Evolutionary conservation across 768 basidiomycete species (phyloP), one percentile per base, ranked within the genome.

Genomic region (Suillus weaverae): DNA sequence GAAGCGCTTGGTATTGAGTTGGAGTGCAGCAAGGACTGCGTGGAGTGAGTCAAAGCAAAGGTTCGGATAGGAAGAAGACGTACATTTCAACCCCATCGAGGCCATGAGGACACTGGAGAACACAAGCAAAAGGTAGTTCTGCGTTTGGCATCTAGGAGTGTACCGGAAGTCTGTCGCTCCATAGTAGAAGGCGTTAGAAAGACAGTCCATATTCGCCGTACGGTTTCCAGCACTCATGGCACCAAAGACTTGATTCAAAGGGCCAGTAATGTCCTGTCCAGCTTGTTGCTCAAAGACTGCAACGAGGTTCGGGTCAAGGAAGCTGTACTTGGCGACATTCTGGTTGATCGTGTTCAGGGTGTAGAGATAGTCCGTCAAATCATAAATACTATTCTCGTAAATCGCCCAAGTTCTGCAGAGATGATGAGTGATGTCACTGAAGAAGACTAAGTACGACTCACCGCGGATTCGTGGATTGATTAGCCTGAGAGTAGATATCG

Each of bases 301-400:
- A 8, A 84, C 81, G 56, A 91, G 72, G 62, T 73, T 70, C 14
- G 71, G 50, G 65, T 88, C 79, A 30, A 91, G 68, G 79, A 89
- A 91, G 22, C 71, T 53, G 77, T 85, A 89, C 62, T 78, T 70
- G 6, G 81, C 71, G 41, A 78, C 72, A 26, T 79, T 78, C 57
- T 76, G 78, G 51, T 77, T 78, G 63, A 82, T 81, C 44, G 76
- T 77, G n/a, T 73, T 67, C 69, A 83, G 70, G 0, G 89, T 90
- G 70, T 85, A 81, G 68, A 90, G 78, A 72, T 91, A 91, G 74
- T 90, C 86, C 13, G 86, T 84, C 38, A 90, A 70, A 69, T 90
- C 89, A 73, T 86, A 91, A 38, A 91, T 74, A 38, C 74, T 74
- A 63, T 77, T 77, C 16, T 89, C 76, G 75, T 85, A 89, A 60